phyloP scores from a whole-genome alignment of 1,284 basidiomycete species.

The Xerocomus tenax region DNA sequence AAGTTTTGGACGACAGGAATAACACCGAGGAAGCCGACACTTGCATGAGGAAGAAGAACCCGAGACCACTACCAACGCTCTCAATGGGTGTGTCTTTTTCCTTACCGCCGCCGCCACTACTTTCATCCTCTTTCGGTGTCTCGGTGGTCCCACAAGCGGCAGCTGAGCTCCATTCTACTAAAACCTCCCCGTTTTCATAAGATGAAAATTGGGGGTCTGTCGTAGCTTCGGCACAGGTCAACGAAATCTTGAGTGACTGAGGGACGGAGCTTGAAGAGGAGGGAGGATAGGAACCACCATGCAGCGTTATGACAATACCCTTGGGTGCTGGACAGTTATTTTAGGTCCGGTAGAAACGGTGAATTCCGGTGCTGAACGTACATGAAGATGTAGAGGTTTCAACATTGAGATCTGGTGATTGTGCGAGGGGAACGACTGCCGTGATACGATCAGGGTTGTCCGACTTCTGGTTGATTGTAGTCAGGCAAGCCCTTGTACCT shows the following conservation, averaged over 20 bases:
- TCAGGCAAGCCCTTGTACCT: conserved; percentile 65
- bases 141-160: conserved; percentile 42
- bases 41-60: conserved; percentile 77
- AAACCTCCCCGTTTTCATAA: conserved; percentile 50
- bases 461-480: conserved; percentile 53
- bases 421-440: conserved; percentile 58
- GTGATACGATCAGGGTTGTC: conserved; percentile 48
- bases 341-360: conserved; percentile 5
- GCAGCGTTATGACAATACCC: conserved; percentile 51
- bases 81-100: conserved; percentile 28
- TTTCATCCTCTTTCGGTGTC: conserved; percentile 29
- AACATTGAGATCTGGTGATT: conserved; percentile 37
- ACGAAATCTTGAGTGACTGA: conserved; percentile 53
- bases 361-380: conserved; percentile 30
- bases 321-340: conserved; percentile 26
- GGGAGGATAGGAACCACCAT: conserved; percentile 54
- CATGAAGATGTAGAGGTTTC: conserved; percentile 38
- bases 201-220: conserved; percentile 46
- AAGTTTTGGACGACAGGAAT: neutral
- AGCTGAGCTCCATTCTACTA: conserved; percentile 52
- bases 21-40: conserved; percentile 26
- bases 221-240: conserved; percentile 45
- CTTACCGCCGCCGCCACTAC: conserved; percentile 30
- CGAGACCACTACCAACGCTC: conserved; percentile 62
- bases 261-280: conserved; percentile 33